Conservation (phyloP, 305 asterid species). For the Fraxinus angustifolia region DNA sequence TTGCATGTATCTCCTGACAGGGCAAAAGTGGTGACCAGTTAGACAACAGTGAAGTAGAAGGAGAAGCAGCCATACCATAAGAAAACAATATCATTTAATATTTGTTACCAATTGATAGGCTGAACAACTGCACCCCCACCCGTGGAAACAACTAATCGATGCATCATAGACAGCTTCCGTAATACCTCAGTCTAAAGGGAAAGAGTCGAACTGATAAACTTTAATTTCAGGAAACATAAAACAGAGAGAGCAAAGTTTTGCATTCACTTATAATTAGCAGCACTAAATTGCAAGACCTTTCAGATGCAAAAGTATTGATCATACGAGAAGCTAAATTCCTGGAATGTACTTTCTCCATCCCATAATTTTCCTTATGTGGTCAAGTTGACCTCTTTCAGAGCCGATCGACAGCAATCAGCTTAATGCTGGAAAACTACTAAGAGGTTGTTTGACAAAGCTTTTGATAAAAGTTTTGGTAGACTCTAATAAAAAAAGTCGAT, state of each 20-base stretch:
- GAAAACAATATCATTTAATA: not conserved
- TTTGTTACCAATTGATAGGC: slow-evolving; percentile 75
- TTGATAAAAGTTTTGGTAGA: too few species aligned
- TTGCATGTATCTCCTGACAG: slow-evolving; percentile 76
- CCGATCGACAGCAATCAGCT: not conserved
- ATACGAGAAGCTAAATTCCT: not conserved
- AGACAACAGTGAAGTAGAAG: slow-evolving; percentile 1
- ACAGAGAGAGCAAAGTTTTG: not conserved
- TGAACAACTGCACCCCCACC: slow-evolving; percentile 97
- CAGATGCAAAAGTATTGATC: not conserved
- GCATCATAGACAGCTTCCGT: slow-evolving; percentile 65
- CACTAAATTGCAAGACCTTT: not conserved
- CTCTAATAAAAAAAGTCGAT: too few species aligned
- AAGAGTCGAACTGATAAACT: not conserved
- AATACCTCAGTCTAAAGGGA: slow-evolving; percentile 63
- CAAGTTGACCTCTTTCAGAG: not conserved
- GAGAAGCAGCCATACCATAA: slow-evolving; percentile 18
- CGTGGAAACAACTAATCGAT: slow-evolving; percentile 72
- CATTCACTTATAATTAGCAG: not conserved
- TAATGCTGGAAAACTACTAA: not conserved
- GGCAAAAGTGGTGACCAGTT: slow-evolving; percentile 16
- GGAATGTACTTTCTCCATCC: not conserved
- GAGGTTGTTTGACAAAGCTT: too few species aligned
- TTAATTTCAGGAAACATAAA: not conserved
- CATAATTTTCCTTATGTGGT: not conserved